Conservation (phyloP, 1,139 yeast genomes). For the Hemisphaericaspora xylanilytica region DNA sequence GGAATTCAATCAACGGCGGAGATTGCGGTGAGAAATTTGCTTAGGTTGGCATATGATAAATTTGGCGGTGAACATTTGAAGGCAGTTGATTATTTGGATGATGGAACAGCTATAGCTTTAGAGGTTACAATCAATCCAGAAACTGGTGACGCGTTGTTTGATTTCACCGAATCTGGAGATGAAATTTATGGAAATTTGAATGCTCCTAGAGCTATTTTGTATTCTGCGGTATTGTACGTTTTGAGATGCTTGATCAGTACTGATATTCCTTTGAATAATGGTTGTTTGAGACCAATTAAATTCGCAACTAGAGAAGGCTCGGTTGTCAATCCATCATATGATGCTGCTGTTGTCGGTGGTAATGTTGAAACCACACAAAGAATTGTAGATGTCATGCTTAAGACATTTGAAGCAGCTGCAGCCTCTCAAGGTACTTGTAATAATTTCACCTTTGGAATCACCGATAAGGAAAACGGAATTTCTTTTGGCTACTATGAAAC, state of each 20-base stretch:
- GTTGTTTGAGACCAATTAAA: constrained; percentile 71
- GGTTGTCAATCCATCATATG: constrained; percentile 65
- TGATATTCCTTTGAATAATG: constrained; percentile 82
- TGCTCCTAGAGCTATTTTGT: constrained; percentile 63
- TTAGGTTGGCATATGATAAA: constrained; percentile 34
- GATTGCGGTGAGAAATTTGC: constrained; percentile 37
- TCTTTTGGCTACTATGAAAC: constrained; percentile 50
- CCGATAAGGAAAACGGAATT: constrained; percentile 32
- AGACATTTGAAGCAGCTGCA: constrained; percentile 73
- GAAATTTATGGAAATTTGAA: constrained; percentile 46
- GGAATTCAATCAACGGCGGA: constrained; percentile 47
- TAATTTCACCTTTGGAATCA: constrained; percentile 48
- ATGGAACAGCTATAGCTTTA: constrained; percentile 43
- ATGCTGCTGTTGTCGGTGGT: constrained; percentile 88
- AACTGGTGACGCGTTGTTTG: constrained; percentile 40
- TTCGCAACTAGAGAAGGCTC: constrained; percentile 68
- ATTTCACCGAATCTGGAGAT: constrained; percentile 42
- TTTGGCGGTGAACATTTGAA: constrained; percentile 35
- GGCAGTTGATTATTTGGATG: constrained; percentile 43
- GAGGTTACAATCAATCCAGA: constrained; percentile 32
- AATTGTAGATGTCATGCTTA: constrained; percentile 73
- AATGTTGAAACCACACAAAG: constrained; percentile 87
- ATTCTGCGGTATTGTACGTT: constrained; percentile 79
- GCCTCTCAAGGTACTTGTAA: constrained; percentile 52
- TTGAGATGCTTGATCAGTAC: constrained; percentile 71